A percentile compares a stretch with the other conserved stretches of the same genome.
phyloP scores from a whole-genome alignment of 2,329 filamentous ascomycete genomes.

The Penicillium hesseltinei region DNA sequence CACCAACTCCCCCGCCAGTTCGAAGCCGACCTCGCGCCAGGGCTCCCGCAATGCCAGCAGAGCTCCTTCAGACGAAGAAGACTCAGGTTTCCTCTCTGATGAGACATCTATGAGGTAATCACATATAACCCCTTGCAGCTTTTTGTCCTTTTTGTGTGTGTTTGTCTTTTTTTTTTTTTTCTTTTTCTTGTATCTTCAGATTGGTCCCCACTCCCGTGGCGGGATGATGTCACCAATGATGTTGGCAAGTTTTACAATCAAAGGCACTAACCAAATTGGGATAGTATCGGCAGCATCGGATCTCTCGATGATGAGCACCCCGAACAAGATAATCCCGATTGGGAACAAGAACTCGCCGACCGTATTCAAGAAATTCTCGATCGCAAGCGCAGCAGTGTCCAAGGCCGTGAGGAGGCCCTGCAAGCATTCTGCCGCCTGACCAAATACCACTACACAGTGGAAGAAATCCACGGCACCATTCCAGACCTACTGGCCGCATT shows the following conservation, averaged over 20 bases:
- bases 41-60: slow-evolving; percentile 56
- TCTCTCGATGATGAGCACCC: slow-evolving; percentile 64
- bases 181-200: slow-evolving; percentile 11
- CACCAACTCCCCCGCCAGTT: slow-evolving; percentile 52
- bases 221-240: slow-evolving; percentile 38
- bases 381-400: slow-evolving; percentile 73
- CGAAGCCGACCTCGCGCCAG: slow-evolving; percentile 52
- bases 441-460: slow-evolving; percentile 65
- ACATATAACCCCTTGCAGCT: neutral
- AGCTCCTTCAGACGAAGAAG: slow-evolving; percentile 60
- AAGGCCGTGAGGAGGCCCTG: slow-evolving; percentile 66
- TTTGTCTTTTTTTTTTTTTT: slow-evolving; percentile 21
- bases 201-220: slow-evolving; percentile 21
- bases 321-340: slow-evolving; percentile 57
- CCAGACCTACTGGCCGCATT: slow-evolving; percentile 65
- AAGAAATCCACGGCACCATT: slow-evolving; percentile 59
- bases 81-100: slow-evolving; percentile 55
- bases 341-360: slow-evolving; percentile 62
- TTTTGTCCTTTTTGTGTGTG: neutral
- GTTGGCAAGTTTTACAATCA: slow-evolving; percentile 5
- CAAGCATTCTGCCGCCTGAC: slow-evolving; percentile 63
- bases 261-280: slow-evolving; percentile 10
- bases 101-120: slow-evolving; percentile 57
- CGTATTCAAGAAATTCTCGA: slow-evolving; percentile 70
- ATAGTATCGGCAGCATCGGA: slow-evolving; percentile 60